Evolutionary conservation across 345 rosid species (phyloP).

Genomic region (Sisymbrium irio): DNA sequence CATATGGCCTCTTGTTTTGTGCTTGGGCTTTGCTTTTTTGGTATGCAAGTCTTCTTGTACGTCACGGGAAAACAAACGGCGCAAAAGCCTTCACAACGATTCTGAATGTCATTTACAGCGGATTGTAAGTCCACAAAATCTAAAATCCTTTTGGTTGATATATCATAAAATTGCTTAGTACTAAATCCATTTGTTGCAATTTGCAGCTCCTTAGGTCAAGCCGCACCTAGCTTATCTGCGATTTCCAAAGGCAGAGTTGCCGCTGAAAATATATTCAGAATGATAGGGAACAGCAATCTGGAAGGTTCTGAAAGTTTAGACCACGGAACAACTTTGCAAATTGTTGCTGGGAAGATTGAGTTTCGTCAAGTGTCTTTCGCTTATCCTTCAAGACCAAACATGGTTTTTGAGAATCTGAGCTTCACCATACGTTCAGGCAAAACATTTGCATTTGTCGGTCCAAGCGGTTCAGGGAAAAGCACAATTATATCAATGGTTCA

Average conservation of each 20-base stretch:
- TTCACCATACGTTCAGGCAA: conserved; percentile 58
- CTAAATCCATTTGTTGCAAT: background rate
- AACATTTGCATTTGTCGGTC: conserved; percentile 72
- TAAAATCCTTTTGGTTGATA: background rate
- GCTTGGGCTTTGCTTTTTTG: conserved; percentile 61
- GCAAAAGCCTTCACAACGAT: conserved; percentile 76
- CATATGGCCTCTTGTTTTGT: conserved; percentile 63
- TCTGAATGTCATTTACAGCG: conserved; percentile 69
- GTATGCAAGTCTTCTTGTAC: conserved; percentile 72
- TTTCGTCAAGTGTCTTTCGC: conserved; percentile 54
- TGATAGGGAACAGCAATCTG: conserved; percentile 41
- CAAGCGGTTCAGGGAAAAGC: conserved; percentile 90
- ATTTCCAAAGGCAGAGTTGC: conserved; percentile 71
- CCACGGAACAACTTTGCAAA: conserved; percentile 37
- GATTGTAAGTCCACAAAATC: conserved; percentile 54
- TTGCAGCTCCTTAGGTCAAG: conserved; percentile 72
- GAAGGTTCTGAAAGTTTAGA: conserved; percentile 27
- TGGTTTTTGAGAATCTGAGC: conserved; percentile 67
- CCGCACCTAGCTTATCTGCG: conserved; percentile 69
- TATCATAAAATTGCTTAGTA: conserved; percentile 11
- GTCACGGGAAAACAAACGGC: conserved; percentile 60
- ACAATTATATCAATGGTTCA: conserved; percentile 76
- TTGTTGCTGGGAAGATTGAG: conserved; percentile 56
- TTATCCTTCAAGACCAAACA: conserved; percentile 60
- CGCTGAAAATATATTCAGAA: conserved; percentile 53